Conservation (phyloP, 2,329 filamentous ascomycete genomes). For the Cladobotryum mycophilum region DNA sequence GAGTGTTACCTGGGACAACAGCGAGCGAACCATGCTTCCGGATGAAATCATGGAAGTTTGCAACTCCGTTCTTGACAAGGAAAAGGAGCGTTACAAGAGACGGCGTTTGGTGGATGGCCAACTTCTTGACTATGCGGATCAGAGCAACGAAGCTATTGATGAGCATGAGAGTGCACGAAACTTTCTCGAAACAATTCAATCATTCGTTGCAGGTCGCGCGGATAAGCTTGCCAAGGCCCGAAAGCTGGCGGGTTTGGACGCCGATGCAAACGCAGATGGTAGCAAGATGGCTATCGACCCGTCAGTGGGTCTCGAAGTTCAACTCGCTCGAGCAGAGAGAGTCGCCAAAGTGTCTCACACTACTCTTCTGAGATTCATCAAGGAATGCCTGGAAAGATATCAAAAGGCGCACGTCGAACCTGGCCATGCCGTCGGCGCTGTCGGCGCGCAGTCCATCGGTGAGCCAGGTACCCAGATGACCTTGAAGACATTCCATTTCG, state of each 20-base stretch:
- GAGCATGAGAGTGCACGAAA: constrained; percentile 76
- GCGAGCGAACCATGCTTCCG: constrained; percentile 66
- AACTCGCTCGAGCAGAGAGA: constrained; percentile 50
- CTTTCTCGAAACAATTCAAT: constrained; percentile 73
- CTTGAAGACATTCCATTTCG: constrained; percentile 98
- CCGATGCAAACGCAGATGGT: background rate
- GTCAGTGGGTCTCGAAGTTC: constrained; percentile 20
- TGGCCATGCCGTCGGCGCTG: constrained; percentile 90
- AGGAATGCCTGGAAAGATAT: constrained; percentile 81
- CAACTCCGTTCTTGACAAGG: constrained; percentile 57
- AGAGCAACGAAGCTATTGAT: constrained; percentile 62
- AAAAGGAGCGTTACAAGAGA: constrained; percentile 58
- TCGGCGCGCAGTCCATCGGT: constrained; percentile 95
- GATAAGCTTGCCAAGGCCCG: constrained; percentile 52
- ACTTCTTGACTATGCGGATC: constrained; percentile 62
- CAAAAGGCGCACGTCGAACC: constrained; percentile 87
- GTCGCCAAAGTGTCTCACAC: constrained; percentile 76
- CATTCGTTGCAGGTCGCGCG: constrained; percentile 60
- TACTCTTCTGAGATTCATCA: constrained; percentile 71
- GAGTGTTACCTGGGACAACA: constrained; percentile 71
- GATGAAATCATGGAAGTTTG: constrained; percentile 66
- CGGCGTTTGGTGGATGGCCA: constrained; percentile 57
- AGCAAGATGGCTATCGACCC: constrained; percentile 17
- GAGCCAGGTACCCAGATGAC: constrained; percentile 99
- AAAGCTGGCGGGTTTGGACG: constrained; percentile 43